phyloP scores from a whole-genome alignment of 2,329 filamentous ascomycete genomes.

The Colletotrichum limetticola region DNA sequence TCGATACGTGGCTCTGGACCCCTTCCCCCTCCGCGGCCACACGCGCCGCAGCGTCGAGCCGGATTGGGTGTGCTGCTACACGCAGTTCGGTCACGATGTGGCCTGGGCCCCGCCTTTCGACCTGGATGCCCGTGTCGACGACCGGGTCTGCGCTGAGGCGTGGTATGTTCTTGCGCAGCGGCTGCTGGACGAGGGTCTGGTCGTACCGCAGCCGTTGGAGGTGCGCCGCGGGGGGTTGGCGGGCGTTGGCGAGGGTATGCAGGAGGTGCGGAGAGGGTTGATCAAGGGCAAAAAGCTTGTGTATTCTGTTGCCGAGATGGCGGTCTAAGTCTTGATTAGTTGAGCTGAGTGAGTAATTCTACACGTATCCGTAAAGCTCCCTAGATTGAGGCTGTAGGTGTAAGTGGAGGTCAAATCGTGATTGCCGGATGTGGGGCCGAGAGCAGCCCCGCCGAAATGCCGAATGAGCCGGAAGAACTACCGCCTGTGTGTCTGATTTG shows the following conservation, averaged over 20 bases:
- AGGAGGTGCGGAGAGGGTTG: neutral
- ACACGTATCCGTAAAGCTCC: too few relatives aligned
- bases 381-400: too few relatives aligned
- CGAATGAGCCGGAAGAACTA: too few relatives aligned
- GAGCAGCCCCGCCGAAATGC: too few relatives aligned
- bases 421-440: too few relatives aligned
- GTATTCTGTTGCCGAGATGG: neutral
- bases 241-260: neutral
- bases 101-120: neutral
- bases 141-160: neutral
- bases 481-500: too few relatives aligned
- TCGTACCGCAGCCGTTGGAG: neutral
- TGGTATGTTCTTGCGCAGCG: neutral
- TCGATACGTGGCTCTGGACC: conserved; percentile 37
- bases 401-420: too few relatives aligned
- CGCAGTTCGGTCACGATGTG: conserved; percentile 24
- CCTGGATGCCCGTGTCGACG: neutral
- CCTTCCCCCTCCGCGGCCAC: conserved; percentile 37
- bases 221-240: neutral
- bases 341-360: too few relatives aligned
- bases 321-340: neutral
- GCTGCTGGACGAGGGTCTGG: neutral
- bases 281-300: conserved; percentile 7
- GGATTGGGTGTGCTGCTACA: conserved; percentile 37
- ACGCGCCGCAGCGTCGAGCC: conserved; percentile 38